Percentiles rank a stretch among this genome's conserved stretches.
Conservation (phyloP, 805 yeast species). For the Metschnikowia chrysomelidarum region DNA sequence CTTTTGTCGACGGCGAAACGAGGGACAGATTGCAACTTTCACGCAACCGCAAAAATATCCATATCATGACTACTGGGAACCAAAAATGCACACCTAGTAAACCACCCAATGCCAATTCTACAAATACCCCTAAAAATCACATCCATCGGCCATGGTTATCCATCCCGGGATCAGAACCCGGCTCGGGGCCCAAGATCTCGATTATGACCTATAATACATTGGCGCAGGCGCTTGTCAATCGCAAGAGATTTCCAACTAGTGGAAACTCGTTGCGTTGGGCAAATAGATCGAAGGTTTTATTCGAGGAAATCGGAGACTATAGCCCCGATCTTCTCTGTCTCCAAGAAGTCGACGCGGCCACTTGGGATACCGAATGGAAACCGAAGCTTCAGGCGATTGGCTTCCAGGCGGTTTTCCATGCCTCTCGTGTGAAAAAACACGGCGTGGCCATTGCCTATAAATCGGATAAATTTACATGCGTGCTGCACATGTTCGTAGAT, state of each 20-base stretch:
- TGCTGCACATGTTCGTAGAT: constrained; percentile 52
- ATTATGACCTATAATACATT: constrained; percentile 80
- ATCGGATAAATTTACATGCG: constrained; percentile 41
- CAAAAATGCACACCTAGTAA: too few species aligned
- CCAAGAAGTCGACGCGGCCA: constrained; percentile 75
- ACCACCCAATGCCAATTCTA: too few species aligned
- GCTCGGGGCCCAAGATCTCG: constrained; percentile 23
- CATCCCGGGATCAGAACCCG: constrained; percentile 4
- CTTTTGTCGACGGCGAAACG: too few species aligned
- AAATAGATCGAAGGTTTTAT: constrained; percentile 61
- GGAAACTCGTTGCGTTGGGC: constrained; percentile 81
- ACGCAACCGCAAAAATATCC: too few species aligned
- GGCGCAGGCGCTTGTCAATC: constrained; percentile 81
- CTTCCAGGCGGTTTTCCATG: constrained; percentile 39
- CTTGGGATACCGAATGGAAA: constrained; percentile 62
- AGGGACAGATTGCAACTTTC: too few species aligned
- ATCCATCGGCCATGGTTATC: constrained; percentile 7
- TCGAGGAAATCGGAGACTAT: constrained; percentile 65
- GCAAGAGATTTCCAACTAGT: constrained; percentile 79
- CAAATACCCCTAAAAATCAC: too few species aligned
- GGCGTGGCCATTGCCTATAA: constrained; percentile 76
- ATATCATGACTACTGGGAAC: too few species aligned
- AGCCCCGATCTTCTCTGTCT: constrained; percentile 72
- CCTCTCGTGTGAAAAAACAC: constrained; percentile 57
- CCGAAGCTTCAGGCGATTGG: constrained; percentile 53